Evolutionary conservation across 345 rosid species (phyloP), one percentile per base, ranked within the genome.

Genomic region (Salix brachista): DNA sequence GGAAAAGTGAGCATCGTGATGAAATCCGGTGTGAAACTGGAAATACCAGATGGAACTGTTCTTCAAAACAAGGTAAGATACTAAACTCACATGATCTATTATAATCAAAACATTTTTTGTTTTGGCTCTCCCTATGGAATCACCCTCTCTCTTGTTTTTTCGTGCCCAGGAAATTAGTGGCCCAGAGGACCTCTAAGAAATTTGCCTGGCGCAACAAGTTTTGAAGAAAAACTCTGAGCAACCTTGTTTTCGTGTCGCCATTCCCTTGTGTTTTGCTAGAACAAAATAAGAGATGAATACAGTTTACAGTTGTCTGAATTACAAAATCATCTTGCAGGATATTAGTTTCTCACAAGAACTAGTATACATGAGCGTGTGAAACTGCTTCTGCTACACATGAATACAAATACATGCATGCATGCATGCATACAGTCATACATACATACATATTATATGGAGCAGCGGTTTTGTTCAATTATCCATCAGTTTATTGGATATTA

Each of bases 11-110:
- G 60, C 36, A 85, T 96, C 52, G 75, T 83, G 0, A 97, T 95
- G 60, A 90, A 91, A 81, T 23, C 94, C 16, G 98, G 94, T 42
- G 87, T 67, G 44, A 91, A 93, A 79, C 70, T 96, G 83, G 92
- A 91, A 84, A 90, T 96, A 56, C 93, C 94, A 7, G 90, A 91
- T 80, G 88, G 91, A 19, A 86, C 89, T 65, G 89, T 86, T 56
- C 73, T 96, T 74, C 89, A 90, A 78, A 90, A 91, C 91, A 96
- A 93, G 99, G 98, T 91, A 85, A n/a, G 19, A 16, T 37, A 6
- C 25, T 14, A 64, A 34, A 28, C 41, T 3, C 10, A 2, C 44
- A 6, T 54, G 52, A 65, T 39, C 1, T 48, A 12, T 11, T 4
- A 12, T 10, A 62, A 26, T 25, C 44, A n/a, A 23, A 62, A 14